A percentile compares a stretch with the other conserved stretches of the same genome.
Evolutionary conservation across 306 rosid species (phyloP).

Genomic region (Rubus idaeus): DNA sequence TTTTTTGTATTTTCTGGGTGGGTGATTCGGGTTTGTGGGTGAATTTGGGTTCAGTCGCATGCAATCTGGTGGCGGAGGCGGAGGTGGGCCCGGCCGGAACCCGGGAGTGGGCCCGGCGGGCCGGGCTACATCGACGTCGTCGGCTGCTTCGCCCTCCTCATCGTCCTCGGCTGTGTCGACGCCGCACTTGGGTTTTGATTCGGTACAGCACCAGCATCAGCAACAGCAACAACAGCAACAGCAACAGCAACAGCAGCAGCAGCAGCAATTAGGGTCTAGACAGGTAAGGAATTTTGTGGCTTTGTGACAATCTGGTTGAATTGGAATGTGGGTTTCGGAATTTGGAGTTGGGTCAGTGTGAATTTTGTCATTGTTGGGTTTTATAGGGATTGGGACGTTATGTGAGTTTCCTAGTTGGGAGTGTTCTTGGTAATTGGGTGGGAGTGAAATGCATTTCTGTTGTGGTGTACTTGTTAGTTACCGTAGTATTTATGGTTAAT

Average conservation of each 20-base stretch:
- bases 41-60: conserved; percentile 49
- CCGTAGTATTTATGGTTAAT: conserved; percentile 22
- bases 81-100: conserved; percentile 80
- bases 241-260: conserved; percentile 14
- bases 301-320: conserved; percentile 22
- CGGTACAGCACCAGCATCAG: conserved; percentile 75
- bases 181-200: conserved; percentile 74
- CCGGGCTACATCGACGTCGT: conserved; percentile 66
- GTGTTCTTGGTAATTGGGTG: background rate
- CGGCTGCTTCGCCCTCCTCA: conserved; percentile 83
- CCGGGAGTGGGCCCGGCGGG: conserved; percentile 71
- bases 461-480: conserved; percentile 6
- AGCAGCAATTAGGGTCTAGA: conserved; percentile 66
- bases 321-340: conserved; percentile 21
- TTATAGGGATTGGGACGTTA: conserved; percentile 2
- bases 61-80: conserved; percentile 76
- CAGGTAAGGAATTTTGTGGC: conserved; percentile 60
- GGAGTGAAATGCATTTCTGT: conserved; percentile 16
- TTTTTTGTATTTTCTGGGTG: background rate
- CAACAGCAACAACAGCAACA: conserved; percentile 25
- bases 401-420: background rate
- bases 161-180: conserved; percentile 84
- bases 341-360: conserved; percentile 29
- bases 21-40: conserved; percentile 36
- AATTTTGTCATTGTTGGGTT: conserved; percentile 10